Base-by-base conservation (phyloP, 106 monocot genomes). In the Acanthochlamys bracteata region DNA sequence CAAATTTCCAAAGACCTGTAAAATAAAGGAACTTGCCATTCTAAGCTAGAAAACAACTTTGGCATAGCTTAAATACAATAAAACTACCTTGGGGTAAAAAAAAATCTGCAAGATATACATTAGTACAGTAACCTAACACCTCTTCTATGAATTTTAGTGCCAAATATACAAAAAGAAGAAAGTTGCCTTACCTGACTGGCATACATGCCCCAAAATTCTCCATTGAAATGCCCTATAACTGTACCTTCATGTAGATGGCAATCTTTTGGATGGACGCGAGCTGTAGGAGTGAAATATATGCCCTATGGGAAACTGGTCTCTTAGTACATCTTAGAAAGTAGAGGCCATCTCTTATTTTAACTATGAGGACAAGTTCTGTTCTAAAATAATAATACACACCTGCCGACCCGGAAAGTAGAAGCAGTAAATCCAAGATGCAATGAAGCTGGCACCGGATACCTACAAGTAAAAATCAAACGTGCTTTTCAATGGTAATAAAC, bases 361-460 rank as follows among this genome's bases (percentile, higher is more conserved):
- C 4, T 42, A 45, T 16, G 1, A 46, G 20, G 15, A 11, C 42
- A 7, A 63, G 11, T 11, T 3, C 0, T 43, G 43, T 16, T 42
- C 4, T 33, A 33, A 33, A 62, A 23, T 13, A 57, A 21, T 4
- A 13, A 55, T 56, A 24, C 60, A 25, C 49, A 96, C 95, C 96
- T 98, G 83, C 17, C 88, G 65, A 98, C 96, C 96, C 96, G 91
- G 53, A 98, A 88, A 67, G 91, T 83, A 13, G 96, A 88, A 66
- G 96, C 87, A 65, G 88, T 66, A 77, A 80, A 98, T 53, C 96
- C 96, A 63, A 98, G 90, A 80, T 91, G 91, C 3, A 98, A 23
- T 56, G 96, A 91, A 43, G 96, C 85, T 11, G 96, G 96, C 26
- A 91, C 78, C 96, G 91, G 85, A 59, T 98, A 98, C 96, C 96